Percentiles rank a stretch among this genome's conserved stretches.
These are phyloP conservation scores for Termitomyces sp. DNA, from an alignment of 768 basidiomycete species.

Conservation along the genomic window DNA sequence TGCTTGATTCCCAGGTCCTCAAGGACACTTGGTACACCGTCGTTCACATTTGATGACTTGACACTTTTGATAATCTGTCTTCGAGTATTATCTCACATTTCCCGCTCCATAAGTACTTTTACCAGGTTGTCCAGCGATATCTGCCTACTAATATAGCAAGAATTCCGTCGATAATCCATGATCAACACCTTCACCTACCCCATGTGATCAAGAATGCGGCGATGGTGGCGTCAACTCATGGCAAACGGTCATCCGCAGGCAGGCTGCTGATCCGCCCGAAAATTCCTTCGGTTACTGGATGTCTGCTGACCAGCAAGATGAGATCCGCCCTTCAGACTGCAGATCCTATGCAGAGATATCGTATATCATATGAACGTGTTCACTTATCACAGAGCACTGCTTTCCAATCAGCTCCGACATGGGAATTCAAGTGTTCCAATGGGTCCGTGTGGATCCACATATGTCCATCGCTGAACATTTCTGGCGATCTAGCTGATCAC, in stretches of 20 bases:
- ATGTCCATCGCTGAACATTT: not conserved
- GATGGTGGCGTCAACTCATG: not conserved
- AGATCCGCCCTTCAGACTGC: not conserved
- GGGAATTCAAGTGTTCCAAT: not conserved
- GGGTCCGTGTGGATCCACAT: not conserved
- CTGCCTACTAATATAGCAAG: not conserved
- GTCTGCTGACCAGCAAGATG: not conserved
- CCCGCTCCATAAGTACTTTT: too few species aligned
- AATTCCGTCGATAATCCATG: not conserved
- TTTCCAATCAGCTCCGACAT: slow-evolving; percentile 3
- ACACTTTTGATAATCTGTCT: not conserved
- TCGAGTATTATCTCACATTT: not conserved
- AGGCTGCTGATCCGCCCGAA: slow-evolving; percentile 2
- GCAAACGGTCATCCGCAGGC: not conserved
- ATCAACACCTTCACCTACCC: not conserved
- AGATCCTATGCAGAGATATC: not conserved
- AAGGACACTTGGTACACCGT: not conserved
- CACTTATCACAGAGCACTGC: not conserved
- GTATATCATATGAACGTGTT: not conserved
- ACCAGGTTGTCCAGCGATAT: not conserved
- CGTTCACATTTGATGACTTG: not conserved
- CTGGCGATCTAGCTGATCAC: not conserved
- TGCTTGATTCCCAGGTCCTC: not conserved
- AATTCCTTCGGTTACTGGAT: not conserved
- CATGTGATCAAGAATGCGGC: not conserved